Base-by-base conservation (phyloP, 208 protist genomes). In the Wallacemonas rigidus region DNA sequence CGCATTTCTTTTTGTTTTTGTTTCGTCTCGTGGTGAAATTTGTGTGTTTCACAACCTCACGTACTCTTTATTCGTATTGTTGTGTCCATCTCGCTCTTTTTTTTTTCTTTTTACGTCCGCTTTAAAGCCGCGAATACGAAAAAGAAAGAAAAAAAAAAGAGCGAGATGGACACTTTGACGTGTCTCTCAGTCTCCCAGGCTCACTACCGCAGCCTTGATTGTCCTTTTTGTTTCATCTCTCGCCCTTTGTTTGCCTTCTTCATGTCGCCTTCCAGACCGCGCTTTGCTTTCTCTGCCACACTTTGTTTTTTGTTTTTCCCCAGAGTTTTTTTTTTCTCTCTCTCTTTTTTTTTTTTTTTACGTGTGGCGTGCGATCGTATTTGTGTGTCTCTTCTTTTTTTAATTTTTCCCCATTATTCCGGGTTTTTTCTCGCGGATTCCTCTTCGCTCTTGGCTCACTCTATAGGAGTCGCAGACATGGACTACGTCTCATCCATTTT, bases 281-380 rank as follows among this genome's bases (percentile, higher is more conserved):
- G 14, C 61, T 67, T 69, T 79, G 35, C 2, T 67, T 14, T 55
- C 63, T 54, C 17, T 58, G n/a, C 53, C 50, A 56, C 56, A 12
- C n/a, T 35, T 50, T 26, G 35, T 41, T 62, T 56, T 26, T 26
- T 26, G 26, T 26, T 26, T 26, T 26, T 26, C 26, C 26, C 26
- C 26, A 26, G 26, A 26, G 26, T 26, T 26, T 26, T 26, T 64
- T 26, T 65, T 41, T 71, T 3, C 38, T 39, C 11, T 58, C 55
- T 3, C 3, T 26, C 47, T 48, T 15, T 58, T 7, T 35, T 41
- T 14, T n/a, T 26, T 26, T 26, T 26, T 26, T 26, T 26, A 26
- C 26, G 26, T 26, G 26, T 26, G 26, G 26, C 26, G 26, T 26
- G 26, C 26, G 26, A 26, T 26, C 26, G 26, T 26, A 26, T 26